phyloP scores from a whole-genome alignment of 2,329 filamentous ascomycete species.

The Reticulascus tulasneorum region DNA sequence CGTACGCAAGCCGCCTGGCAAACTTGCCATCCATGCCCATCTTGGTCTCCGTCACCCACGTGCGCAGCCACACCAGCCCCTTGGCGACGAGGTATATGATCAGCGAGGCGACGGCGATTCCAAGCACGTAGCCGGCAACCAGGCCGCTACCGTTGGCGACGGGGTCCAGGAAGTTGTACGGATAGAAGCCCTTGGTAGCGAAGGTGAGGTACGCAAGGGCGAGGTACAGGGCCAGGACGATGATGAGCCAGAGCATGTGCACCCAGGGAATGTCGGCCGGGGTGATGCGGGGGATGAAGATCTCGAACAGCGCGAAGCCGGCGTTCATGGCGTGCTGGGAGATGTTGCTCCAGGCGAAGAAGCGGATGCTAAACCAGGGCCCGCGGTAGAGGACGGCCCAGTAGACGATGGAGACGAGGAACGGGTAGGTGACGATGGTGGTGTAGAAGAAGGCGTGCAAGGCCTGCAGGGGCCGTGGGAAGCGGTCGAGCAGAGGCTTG shows the following conservation, averaged over 20 bases:
- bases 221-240: conserved; percentile 71
- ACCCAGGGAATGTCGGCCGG: conserved; percentile 51
- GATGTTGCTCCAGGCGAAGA: conserved; percentile 60
- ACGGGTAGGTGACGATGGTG: conserved; percentile 58
- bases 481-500: conserved; percentile 51
- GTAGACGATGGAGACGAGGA: conserved; percentile 68
- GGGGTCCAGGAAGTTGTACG: conserved; percentile 75
- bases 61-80: conserved; percentile 46
- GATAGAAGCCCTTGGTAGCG: conserved; percentile 67
- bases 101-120: conserved; percentile 49
- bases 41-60: conserved; percentile 45
- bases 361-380: conserved; percentile 38
- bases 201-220: conserved; percentile 70
- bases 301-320: conserved; percentile 70
- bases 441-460: conserved; percentile 64
- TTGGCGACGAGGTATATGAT: conserved; percentile 51
- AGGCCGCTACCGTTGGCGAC: conserved; percentile 40
- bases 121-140: conserved; percentile 63
- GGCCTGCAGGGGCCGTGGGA: conserved; percentile 59
- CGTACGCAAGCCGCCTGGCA: conserved; percentile 19
- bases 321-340: conserved; percentile 74
- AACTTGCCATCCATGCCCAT: conserved; percentile 40
- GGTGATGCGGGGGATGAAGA: conserved; percentile 62
- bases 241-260: conserved; percentile 62
- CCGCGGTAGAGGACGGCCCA: conserved; percentile 58